phyloP scores from a whole-genome alignment of 768 basidiomycete species.

The Xerocomellus amylosporus region DNA sequence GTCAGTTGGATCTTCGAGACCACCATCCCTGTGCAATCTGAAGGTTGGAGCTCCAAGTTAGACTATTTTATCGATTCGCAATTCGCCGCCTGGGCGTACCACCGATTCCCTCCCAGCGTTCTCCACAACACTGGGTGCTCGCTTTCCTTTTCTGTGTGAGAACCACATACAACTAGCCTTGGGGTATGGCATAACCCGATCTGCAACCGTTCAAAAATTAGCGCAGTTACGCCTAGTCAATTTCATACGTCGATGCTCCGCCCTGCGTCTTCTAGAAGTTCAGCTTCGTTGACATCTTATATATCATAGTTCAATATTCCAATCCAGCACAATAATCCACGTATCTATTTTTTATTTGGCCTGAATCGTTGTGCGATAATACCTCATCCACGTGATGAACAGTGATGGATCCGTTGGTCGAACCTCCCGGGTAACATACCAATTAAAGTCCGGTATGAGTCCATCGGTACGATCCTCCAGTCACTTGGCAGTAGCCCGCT shows the following conservation, averaged over 20 bases:
- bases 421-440: too few species aligned
- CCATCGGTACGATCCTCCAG: background rate
- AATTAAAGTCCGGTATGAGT: too few species aligned
- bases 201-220: too few species aligned
- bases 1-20: background rate
- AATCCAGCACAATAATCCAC: too few species aligned
- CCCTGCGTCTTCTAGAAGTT: too few species aligned
- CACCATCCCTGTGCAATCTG: background rate
- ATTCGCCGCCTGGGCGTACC: background rate
- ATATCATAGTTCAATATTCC: too few species aligned
- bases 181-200: background rate
- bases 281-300: too few species aligned
- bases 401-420: background rate
- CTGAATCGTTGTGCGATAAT: background rate
- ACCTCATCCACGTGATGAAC: too few species aligned
- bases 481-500: background rate
- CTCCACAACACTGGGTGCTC: background rate
- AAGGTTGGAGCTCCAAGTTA: background rate
- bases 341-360: background rate
- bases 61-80: background rate
- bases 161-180: background rate
- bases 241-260: background rate
- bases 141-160: background rate
- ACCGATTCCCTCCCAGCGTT: background rate
- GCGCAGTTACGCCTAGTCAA: background rate